Conservation (phyloP, 768 basidiomycete species). For the Agrocybe praecox region DNA sequence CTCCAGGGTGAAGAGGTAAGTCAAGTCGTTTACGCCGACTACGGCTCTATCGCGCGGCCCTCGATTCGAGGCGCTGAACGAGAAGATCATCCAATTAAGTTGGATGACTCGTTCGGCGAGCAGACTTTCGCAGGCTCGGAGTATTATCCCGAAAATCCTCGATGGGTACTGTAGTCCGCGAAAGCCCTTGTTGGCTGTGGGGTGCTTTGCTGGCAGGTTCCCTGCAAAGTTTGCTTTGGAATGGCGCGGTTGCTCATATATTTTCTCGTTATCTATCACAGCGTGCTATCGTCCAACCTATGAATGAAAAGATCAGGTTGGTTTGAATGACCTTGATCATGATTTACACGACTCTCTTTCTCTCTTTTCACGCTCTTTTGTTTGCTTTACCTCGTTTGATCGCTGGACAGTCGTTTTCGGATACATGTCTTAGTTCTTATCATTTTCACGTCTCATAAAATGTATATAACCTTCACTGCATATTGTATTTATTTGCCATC, state of each 20-base stretch:
- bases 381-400: not conserved
- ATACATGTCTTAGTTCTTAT: not conserved
- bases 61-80: slow-evolving; percentile 8
- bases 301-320: slow-evolving; percentile 29
- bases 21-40: slow-evolving; percentile 36
- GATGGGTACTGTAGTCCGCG: slow-evolving; percentile 35
- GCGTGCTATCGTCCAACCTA: slow-evolving; percentile 23
- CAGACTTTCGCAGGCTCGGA: slow-evolving; percentile 19
- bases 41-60: slow-evolving; percentile 36
- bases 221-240: not conserved
- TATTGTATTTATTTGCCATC: not conserved
- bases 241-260: slow-evolving; percentile 10
- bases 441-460: not conserved
- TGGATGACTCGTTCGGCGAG: slow-evolving; percentile 16
- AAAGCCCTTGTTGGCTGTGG: slow-evolving; percentile 8
- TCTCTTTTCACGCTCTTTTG: not conserved
- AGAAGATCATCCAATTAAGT: slow-evolving; percentile 5
- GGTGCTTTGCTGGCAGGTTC: slow-evolving; percentile 6
- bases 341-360: not conserved
- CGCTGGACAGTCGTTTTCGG: not conserved
- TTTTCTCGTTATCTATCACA: slow-evolving; percentile 16
- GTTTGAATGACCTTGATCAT: slow-evolving; percentile 15
- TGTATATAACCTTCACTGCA: not conserved
- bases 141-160: slow-evolving; percentile 34
- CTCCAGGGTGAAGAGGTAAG: slow-evolving; percentile 54